Percentiles rank a stretch among this genome's conserved stretches.
Evolutionary conservation across 495 filamentous ascomycete genomes (phyloP).

Genomic region (Aspergillus bridgeri): DNA sequence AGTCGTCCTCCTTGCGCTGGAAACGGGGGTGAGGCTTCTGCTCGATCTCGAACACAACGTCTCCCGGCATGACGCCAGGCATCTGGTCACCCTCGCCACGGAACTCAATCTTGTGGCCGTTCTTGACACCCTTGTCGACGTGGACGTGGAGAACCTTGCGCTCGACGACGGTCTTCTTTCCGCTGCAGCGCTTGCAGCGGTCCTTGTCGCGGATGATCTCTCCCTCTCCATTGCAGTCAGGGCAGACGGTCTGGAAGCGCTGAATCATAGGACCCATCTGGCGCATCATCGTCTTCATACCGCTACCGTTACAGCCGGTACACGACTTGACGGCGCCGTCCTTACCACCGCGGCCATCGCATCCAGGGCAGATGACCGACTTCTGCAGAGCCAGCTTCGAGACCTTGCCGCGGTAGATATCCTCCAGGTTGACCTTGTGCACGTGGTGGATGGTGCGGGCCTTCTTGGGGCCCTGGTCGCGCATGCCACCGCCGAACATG

Average conservation of each 20-base stretch:
- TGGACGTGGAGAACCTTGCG: slow-evolving; percentile 98
- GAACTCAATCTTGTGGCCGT: slow-evolving; percentile 94
- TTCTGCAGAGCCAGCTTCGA: slow-evolving; percentile 97
- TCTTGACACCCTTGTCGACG: slow-evolving; percentile 90
- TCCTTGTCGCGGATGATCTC: slow-evolving; percentile 96
- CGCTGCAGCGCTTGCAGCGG: slow-evolving; percentile 87
- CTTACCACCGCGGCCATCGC: slow-evolving; percentile 94
- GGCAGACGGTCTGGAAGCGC: slow-evolving; percentile 98
- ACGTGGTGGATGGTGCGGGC: slow-evolving; percentile 95
- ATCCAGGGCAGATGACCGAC: slow-evolving; percentile 93
- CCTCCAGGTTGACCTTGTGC: slow-evolving; percentile 95
- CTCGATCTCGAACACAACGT: slow-evolving; percentile 96
- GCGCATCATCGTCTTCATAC: slow-evolving; percentile 99
- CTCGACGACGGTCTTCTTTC: slow-evolving; percentile 97
- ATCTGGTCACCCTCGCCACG: slow-evolving; percentile 95
- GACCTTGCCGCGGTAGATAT: slow-evolving; percentile 96
- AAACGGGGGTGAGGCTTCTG: slow-evolving; percentile 96
- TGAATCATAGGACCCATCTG: slow-evolving; percentile 99
- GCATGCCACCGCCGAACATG: slow-evolving; percentile 82
- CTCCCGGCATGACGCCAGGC: slow-evolving; percentile 85
- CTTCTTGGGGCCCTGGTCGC: slow-evolving; percentile 83
- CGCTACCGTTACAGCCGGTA: slow-evolving; percentile 81
- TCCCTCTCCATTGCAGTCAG: slow-evolving; percentile 94
- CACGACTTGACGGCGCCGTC: slow-evolving; percentile 94
- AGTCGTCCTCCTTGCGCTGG: slow-evolving; percentile 92